Evolutionary conservation across 23 red algal species (phyloP), one percentile per base, ranked within the genome.

Genomic region (Gracilaria domingensis): DNA sequence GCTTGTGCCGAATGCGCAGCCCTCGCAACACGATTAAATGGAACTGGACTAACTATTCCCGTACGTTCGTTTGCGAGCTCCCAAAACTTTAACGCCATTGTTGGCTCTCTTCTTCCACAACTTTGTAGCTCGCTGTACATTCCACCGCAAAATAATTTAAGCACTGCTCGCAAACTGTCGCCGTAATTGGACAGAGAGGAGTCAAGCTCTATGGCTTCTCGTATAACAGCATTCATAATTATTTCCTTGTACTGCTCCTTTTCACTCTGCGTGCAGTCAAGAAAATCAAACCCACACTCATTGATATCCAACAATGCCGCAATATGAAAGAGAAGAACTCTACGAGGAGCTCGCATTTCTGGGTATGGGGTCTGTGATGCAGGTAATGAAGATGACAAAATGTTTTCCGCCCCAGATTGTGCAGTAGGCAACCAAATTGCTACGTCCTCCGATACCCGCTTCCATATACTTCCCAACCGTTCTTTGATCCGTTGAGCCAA

Each of bases 261-360:
- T 24, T 5, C 36, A 13, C 6, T 40, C 21, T 40, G 7, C 4
- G 5, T 16, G 36, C 37, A 49, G 33, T 76, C 71, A 29, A 76
- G 23, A 38, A 45, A 76, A 24, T 76, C 34, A 8, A 49, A 21
- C 4, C 42, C 37, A 21, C 21, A 76, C 36, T 76, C 42, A 34
- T 49, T 76, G 7, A 76, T 8, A 49, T 76, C 71, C 23, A 76
- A 76, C 6, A 49, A 8, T n/a, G 37, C 71, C 8, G 71, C 42
- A 21, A 76, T 49, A 76, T 76, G 71, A 34, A 76, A 76, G 9
- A 76, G n/a, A 13, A 76, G 8, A 11, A 76, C 71, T 40, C 71
- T 5, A 30, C 71, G n/a, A 16, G 36, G 20, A 7, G 6, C 7
- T 34, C 59, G 21, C 21, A 64, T 64, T 8, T 6, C 5, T 8